Evolutionary conservation across 2,329 filamentous ascomycete genomes (phyloP), one percentile per base, ranked within the genome.

Genomic region (Lachnellula hyalina): DNA sequence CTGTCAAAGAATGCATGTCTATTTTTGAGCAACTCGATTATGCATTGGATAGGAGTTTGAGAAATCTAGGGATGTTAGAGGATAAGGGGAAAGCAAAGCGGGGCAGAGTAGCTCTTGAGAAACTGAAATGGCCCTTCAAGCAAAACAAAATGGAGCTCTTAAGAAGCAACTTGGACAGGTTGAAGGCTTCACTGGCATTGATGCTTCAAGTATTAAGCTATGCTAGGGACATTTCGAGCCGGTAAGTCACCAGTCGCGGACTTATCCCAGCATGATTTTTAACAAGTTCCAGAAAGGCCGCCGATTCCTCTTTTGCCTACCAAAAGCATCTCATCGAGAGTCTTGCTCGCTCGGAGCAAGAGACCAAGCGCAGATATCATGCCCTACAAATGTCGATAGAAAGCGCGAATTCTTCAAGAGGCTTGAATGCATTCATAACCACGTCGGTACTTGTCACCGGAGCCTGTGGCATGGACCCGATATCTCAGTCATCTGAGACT

Each of bases 141-240:
- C 56, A 58, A 40, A 42, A 47, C 5, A 58, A 58, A 15, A 58
- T 58, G 51, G 56, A 58, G n/a, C 45, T 58, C 21, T 28, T 56
- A 40, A 53, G 56, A 21, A 45, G 47, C 3, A 58, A 58, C 25
- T 32, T 58, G 44, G 56, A 58, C 34, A 47, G 56, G 19, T 36
- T 58, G 53, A 58, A 58, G 38, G 51, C 53, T 28, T 56, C 53
- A 42, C 40, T 56, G 47, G 56, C 51, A 5, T 47, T 58, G 40
- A 58, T 58, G 53, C 38, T 58, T 5, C 53, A 58, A 35, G 53
- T 56, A 3, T 45, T 56, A 36, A 55, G 51, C 48, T 56, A 58
- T 46, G 56, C 56, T 40, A 51, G 48, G 28, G 54, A 55, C 36
- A 36, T 58, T 2, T 52, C 56, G 17, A 54, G 41, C 40, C 38